phyloP scores from a whole-genome alignment of 1,284 basidiomycete genomes.

The Termitomyces sp. region DNA sequence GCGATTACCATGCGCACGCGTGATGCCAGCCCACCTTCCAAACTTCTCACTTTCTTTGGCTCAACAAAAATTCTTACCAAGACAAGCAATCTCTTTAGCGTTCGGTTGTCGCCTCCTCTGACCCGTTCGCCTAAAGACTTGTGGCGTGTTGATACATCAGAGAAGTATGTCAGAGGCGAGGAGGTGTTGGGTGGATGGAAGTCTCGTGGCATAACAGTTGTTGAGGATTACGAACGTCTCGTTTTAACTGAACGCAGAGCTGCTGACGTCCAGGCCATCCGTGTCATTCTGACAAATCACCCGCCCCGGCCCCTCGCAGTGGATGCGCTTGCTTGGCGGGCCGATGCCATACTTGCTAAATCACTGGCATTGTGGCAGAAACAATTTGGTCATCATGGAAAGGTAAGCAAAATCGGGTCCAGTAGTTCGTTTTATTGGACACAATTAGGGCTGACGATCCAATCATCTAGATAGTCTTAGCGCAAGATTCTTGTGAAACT shows the following conservation, averaged over 20 bases:
- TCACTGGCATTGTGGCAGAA: constrained; percentile 79
- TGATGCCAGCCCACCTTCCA: constrained; percentile 81
- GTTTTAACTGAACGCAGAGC: constrained; percentile 66
- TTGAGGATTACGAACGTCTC: constrained; percentile 78
- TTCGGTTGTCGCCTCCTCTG: constrained; percentile 79
- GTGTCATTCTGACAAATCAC: constrained; percentile 64
- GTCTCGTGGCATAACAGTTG: constrained; percentile 80
- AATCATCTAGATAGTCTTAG: constrained; percentile 62
- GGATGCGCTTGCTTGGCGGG: constrained; percentile 58
- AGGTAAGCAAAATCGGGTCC: constrained; percentile 43
- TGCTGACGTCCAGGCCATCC: constrained; percentile 87
- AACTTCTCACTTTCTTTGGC: constrained; percentile 69
- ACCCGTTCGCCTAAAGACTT: constrained; percentile 86
- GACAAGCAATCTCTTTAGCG: constrained; percentile 76
- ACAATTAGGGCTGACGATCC: constrained; percentile 8
- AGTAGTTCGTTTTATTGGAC: neutral
- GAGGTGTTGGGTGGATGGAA: constrained; percentile 82
- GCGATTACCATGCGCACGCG: constrained; percentile 83
- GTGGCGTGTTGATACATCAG: constrained; percentile 91
- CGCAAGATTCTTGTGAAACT: constrained; percentile 59
- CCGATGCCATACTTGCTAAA: constrained; percentile 58
- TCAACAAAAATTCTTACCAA: constrained; percentile 71
- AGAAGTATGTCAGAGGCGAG: constrained; percentile 91
- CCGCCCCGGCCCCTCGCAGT: constrained; percentile 45
- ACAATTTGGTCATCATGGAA: constrained; percentile 69